Evolutionary conservation across 2,329 filamentous ascomycete genomes (phyloP), one percentile per base, ranked within the genome.

Genomic region (Fusarium sp.): DNA sequence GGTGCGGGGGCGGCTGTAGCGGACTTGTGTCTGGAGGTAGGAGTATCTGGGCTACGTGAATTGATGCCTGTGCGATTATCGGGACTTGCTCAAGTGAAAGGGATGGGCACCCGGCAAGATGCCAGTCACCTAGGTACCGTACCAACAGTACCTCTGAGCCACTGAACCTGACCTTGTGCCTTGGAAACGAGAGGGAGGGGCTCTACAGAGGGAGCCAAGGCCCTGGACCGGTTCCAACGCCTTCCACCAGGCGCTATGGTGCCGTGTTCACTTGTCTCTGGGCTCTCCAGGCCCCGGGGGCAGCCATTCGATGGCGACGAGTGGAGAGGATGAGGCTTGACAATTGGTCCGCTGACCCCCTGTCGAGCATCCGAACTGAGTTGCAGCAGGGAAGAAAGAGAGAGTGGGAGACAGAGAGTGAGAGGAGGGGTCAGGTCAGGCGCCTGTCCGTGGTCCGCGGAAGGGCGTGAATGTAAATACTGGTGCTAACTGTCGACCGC

Each of bases 11-110:
- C 66, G 66, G 53, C 41, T 67, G 67, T 71, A 68, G 60, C 64
- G 64, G 46, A 40, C 59, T 56, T 51, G 61, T 53, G 58, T 61
- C 58, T 61, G 52, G 59, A 67, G 58, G 19, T 68, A 64, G 55
- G 58, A 65, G 57, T 69, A 64, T 67, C 52, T 55, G 50, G 69
- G 43, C 57, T 69, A 69, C 32, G 59, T 70, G 65, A 73, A 72
- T 72, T 59, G 67, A 70, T 67, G 67, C 68, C 66, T 67, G 68
- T 75, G 73, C 72, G 71, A 75, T 73, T 74, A 73, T 64, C 71
- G 66, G 68, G 66, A 65, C 31, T 49, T 40, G 53, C 58, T 59
- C 41, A 61, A 51, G 31, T 65, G 71, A 53, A 28, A 73, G 66
- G 74, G 53, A 61, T 44, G 39, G 31, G 46, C 48, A 51, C 42